These are phyloP conservation scores for Luffa aegyptiaca DNA, from an alignment of 306 rosid species.

Conservation along the genomic window DNA sequence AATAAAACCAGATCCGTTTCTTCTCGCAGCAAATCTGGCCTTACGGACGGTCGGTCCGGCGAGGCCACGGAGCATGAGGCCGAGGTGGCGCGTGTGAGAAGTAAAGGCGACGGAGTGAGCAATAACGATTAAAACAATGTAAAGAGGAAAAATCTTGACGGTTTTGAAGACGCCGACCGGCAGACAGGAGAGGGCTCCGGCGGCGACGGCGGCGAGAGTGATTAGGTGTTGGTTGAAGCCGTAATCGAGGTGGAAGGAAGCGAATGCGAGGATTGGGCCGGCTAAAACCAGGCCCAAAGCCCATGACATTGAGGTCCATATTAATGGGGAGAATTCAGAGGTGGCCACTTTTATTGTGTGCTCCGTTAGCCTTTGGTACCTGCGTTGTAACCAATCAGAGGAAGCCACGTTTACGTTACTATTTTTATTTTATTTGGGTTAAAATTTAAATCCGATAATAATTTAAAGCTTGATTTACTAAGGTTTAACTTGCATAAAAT, in stretches of 20 bases:
- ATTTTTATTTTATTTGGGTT: too few relatives aligned
- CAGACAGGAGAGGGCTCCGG: conserved; percentile 66
- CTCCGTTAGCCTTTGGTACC: conserved; percentile 52
- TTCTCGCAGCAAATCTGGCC: conserved; percentile 28
- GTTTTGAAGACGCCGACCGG: conserved; percentile 57
- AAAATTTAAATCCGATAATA: too few relatives aligned
- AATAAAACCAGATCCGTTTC: conserved; percentile 36
- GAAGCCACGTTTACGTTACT: not conserved
- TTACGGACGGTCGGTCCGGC: conserved; percentile 24
- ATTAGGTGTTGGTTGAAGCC: conserved; percentile 45
- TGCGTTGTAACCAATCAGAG: conserved; percentile 13
- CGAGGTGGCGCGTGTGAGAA: conserved; percentile 74
- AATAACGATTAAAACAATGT: conserved; percentile 43
- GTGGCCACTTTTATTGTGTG: conserved; percentile 20
- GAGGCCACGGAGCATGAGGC: conserved; percentile 57
- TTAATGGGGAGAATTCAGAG: conserved; percentile 37
- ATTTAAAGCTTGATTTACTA: too few relatives aligned
- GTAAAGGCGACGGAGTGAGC: conserved; percentile 50
- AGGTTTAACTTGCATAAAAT: too few relatives aligned
- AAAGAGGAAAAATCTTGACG: conserved; percentile 50
- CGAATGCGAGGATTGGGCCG: conserved; percentile 44
- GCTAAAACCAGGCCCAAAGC: conserved; percentile 51
- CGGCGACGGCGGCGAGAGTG: conserved; percentile 31
- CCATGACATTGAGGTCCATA: conserved; percentile 83
- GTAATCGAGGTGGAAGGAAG: conserved; percentile 54